Evolutionary conservation across 495 filamentous ascomycete genomes (phyloP), one percentile per base, ranked within the genome.

Genomic region (Penicillium verhagenii): DNA sequence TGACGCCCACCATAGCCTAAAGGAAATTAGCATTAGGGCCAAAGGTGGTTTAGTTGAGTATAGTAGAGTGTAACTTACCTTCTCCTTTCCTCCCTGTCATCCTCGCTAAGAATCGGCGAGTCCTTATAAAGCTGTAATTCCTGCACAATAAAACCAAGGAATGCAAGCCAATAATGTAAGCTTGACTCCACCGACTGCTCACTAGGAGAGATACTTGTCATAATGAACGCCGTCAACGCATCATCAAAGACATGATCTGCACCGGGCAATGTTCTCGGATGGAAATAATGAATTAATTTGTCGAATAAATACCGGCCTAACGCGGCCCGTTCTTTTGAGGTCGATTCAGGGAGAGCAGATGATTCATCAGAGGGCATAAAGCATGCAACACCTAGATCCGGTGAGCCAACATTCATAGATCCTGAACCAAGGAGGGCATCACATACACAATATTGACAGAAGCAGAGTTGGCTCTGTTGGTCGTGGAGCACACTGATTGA

Each of bases 311-410:
- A 52, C 25, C 26, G 50, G 24, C 50, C 50, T 13, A 52, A n/a
- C 10, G 50, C 28, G 8, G 50, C 40, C 6, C 40, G 50, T 28
- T 52, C 50, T 24, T 40, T 44, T 29, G 50, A 42, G 26, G 37
- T 52, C 38, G 38, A 29, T 24, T 40, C 50, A 3, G 50, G 40
- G 25, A 52, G 37, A 44, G 40, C 29, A n/a, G 50, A 40, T 21
- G 50, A 39, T n/a, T 40, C 50, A 44, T 39, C 50, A n/a, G 50
- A 40, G 9, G 50, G 50, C 50, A 52, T 52, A 14, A 44, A 52
- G 29, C 38, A 52, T 14, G 50, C 50, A 52, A 52, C 38, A 19
- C 50, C 50, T 52, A 24, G 31, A 35, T 35, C 4, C 4, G 33
- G 11, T n/a, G 13, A 35, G 33, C 14, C 33, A 35, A n/a, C n/a